These are phyloP conservation scores for Cucurbita moschata DNA, from an alignment of 306 rosid genomes.

Conservation along the genomic window DNA sequence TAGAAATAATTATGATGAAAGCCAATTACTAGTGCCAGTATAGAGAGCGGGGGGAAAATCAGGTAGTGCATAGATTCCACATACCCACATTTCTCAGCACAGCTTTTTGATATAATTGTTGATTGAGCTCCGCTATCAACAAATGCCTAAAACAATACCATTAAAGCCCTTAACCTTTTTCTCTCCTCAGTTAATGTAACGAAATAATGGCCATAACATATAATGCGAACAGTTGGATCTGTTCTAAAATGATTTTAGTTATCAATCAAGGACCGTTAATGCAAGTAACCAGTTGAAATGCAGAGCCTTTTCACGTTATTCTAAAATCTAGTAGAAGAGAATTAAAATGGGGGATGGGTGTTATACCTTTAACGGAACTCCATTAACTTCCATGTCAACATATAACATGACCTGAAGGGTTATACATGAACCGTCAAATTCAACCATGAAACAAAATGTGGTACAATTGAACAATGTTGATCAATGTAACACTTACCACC, in stretches of 20 bases:
- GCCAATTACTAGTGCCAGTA: background rate
- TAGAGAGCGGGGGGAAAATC: background rate
- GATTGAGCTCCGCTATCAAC: slow-evolving; percentile 99
- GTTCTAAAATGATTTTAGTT: background rate
- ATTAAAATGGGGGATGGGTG: background rate
- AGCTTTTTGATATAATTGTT: slow-evolving; percentile 89
- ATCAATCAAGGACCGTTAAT: background rate
- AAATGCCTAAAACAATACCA: slow-evolving; percentile 58
- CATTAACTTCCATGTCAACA: slow-evolving; percentile 98
- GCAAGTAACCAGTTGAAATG: background rate
- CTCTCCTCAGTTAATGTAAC: background rate
- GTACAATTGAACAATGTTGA: background rate
- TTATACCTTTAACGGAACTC: slow-evolving; percentile 80
- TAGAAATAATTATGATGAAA: background rate
- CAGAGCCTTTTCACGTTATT: background rate
- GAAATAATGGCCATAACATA: background rate
- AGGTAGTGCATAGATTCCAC: slow-evolving; percentile 12
- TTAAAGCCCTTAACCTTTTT: background rate
- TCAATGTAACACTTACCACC: slow-evolving; percentile 50
- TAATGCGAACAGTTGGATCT: background rate
- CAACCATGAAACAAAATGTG: background rate
- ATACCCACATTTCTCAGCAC: slow-evolving; percentile 96
- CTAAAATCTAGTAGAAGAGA: slow-evolving; percentile 6
- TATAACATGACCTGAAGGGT: slow-evolving; percentile 69
- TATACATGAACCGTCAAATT: background rate